phyloP scores from a whole-genome alignment of 768 basidiomycete genomes.

The Boletellus ananiceps region DNA sequence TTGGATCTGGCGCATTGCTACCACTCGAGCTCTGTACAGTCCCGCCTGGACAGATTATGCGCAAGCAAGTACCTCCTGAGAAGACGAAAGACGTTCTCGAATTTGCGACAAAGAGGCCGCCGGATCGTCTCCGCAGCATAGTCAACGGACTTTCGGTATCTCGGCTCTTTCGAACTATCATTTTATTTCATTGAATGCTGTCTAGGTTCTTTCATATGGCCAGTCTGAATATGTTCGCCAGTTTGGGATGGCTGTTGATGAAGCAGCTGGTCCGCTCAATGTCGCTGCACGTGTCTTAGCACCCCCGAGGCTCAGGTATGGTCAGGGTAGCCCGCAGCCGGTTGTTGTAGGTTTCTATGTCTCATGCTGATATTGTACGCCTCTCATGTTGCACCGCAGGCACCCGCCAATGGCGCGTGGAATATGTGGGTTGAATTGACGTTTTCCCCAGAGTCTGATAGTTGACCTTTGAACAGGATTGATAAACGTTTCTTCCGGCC shows the following conservation, averaged over 20 bases:
- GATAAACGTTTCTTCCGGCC: conserved; percentile 67
- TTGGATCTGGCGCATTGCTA: conserved; percentile 55
- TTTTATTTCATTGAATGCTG: neutral
- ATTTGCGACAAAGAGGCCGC: conserved; percentile 64
- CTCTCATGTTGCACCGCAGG: conserved; percentile 32
- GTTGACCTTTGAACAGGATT: conserved; percentile 41
- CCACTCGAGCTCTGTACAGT: conserved; percentile 68
- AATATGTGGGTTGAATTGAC: conserved; percentile 52
- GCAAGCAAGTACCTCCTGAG: conserved; percentile 65
- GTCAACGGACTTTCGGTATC: conserved; percentile 47
- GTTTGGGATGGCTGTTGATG: conserved; percentile 64
- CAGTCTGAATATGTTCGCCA: conserved; percentile 71
- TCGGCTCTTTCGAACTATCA: neutral
- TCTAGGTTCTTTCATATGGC: conserved; percentile 59
- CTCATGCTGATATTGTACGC: neutral
- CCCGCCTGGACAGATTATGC: conserved; percentile 62
- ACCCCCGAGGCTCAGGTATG: conserved; percentile 66
- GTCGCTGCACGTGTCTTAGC: conserved; percentile 59
- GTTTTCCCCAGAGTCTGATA: neutral
- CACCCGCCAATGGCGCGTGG: conserved; percentile 67
- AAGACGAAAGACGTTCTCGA: conserved; percentile 58
- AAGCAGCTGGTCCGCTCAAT: conserved; percentile 47
- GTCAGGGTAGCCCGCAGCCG: conserved; percentile 47
- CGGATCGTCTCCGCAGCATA: conserved; percentile 54
- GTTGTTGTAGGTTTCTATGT: conserved; percentile 45